Conservation (phyloP, 2,329 filamentous ascomycete genomes). For the Aspergillus sp. region DNA sequence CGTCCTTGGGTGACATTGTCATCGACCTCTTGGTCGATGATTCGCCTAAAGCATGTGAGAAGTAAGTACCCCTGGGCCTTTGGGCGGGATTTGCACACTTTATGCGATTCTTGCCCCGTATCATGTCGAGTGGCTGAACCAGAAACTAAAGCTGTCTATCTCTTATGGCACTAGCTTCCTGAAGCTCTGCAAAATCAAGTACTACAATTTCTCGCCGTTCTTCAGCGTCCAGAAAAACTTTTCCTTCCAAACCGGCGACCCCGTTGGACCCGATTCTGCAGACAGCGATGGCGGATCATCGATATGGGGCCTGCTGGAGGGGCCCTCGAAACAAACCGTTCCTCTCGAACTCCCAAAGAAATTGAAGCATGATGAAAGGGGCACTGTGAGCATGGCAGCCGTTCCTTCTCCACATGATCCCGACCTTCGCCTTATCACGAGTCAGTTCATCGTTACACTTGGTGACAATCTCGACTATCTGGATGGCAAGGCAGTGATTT, state of each 20-base stretch:
- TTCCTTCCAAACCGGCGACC: conserved; percentile 94
- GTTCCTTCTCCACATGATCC: conserved; percentile 72
- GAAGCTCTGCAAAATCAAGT: conserved; percentile 98
- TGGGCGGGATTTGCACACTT: neutral
- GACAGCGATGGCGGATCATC: conserved; percentile 90
- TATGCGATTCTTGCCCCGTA: conserved; percentile 16
- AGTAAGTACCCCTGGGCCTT: conserved; percentile 61
- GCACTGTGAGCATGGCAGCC: conserved; percentile 98
- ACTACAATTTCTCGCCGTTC: conserved; percentile 95
- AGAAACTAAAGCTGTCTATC: conserved; percentile 52
- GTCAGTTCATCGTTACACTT: conserved; percentile 91
- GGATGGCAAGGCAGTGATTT: conserved; percentile 91
- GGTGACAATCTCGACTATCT: conserved; percentile 87
- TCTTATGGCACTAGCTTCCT: conserved; percentile 68
- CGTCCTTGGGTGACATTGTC: conserved; percentile 88
- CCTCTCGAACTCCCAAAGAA: conserved; percentile 81
- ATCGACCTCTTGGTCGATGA: conserved; percentile 89
- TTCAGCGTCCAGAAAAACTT: conserved; percentile 93
- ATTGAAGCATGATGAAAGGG: conserved; percentile 82
- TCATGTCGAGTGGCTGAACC: conserved; percentile 53
- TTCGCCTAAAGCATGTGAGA: conserved; percentile 89
- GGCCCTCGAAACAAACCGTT: conserved; percentile 72
- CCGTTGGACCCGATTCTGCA: conserved; percentile 78
- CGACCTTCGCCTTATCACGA: conserved; percentile 78
- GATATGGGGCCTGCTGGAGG: conserved; percentile 82